A percentile compares a stretch with the other conserved stretches of the same genome.
These are phyloP conservation scores for Aureobasidium sp. DNA, from an alignment of 2,329 filamentous ascomycete species.

Conservation along the genomic window DNA sequence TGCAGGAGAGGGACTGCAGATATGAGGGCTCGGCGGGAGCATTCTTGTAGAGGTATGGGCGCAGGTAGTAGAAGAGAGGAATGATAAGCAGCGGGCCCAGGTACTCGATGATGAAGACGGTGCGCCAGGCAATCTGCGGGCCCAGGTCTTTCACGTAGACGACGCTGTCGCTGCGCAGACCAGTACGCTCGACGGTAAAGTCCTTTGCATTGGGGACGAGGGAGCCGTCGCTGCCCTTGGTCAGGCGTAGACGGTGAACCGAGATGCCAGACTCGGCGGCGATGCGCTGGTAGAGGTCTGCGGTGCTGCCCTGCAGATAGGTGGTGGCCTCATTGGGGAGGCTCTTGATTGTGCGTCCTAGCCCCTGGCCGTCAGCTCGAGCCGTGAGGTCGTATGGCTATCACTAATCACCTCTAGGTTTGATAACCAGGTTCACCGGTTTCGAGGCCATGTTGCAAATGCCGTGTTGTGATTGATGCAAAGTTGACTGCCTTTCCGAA, in stretches of 20 bases:
- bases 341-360: conserved; percentile 54
- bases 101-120: conserved; percentile 94
- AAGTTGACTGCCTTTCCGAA: background rate
- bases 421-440: conserved; percentile 34
- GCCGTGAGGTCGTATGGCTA: background rate
- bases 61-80: conserved; percentile 59
- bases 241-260: conserved; percentile 53
- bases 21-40: conserved; percentile 43
- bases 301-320: conserved; percentile 40
- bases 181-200: conserved; percentile 45
- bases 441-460: conserved; percentile 27
- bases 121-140: conserved; percentile 87
- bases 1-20: conserved; percentile 64
- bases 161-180: conserved; percentile 49
- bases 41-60: conserved; percentile 61
- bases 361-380: conserved; percentile 1
- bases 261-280: conserved; percentile 47
- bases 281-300: conserved; percentile 50
- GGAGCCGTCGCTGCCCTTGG: conserved; percentile 54
- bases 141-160: conserved; percentile 91
- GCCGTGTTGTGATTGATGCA: background rate
- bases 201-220: conserved; percentile 47
- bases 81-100: conserved; percentile 86
- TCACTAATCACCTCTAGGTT: conserved; percentile 32
- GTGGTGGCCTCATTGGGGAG: conserved; percentile 50